A percentile compares a stretch with the other conserved stretches of the same genome.
Evolutionary conservation across 2,329 filamentous ascomycete genomes (phyloP).

Genomic region (Claviceps paspali): DNA sequence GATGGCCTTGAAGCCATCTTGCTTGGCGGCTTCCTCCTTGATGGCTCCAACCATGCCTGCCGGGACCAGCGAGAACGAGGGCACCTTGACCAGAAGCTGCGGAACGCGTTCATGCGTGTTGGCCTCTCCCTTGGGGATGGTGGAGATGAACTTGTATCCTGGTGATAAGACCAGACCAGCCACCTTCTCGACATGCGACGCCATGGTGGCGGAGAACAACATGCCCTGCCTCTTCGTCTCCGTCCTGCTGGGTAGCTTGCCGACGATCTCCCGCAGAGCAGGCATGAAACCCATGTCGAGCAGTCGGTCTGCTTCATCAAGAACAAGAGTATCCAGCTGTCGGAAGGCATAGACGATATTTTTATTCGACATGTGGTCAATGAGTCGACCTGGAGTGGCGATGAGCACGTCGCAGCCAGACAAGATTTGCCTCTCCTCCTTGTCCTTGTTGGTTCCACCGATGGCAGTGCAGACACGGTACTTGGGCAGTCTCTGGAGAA

Average conservation of each 20-base stretch:
- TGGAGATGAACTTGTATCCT: slow-evolving; percentile 68
- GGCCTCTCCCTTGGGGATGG: slow-evolving; percentile 57
- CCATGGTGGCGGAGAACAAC: slow-evolving; percentile 77
- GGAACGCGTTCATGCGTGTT: slow-evolving; percentile 65
- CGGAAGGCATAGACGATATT: slow-evolving; percentile 52
- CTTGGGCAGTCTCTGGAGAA: slow-evolving; percentile 56
- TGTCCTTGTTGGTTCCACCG: slow-evolving; percentile 60
- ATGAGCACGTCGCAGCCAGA: slow-evolving; percentile 65
- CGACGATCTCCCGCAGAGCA: slow-evolving; percentile 61
- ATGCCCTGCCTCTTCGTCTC: slow-evolving; percentile 52
- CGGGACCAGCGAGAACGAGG: slow-evolving; percentile 55
- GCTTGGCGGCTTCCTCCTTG: slow-evolving; percentile 25
- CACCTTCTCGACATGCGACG: slow-evolving; percentile 61
- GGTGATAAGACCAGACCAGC: slow-evolving; percentile 53
- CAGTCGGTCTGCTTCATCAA: slow-evolving; percentile 71
- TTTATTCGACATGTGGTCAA: slow-evolving; percentile 64
- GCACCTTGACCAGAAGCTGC: slow-evolving; percentile 52
- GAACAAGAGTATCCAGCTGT: slow-evolving; percentile 59
- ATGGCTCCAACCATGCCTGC: slow-evolving; percentile 43
- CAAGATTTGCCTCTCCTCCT: slow-evolving; percentile 55
- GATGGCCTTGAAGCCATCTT: slow-evolving; percentile 62
- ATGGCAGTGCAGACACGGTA: slow-evolving; percentile 69
- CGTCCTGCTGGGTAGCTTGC: slow-evolving; percentile 48
- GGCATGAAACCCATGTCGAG: slow-evolving; percentile 78
- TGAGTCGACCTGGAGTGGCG: slow-evolving; percentile 62